These are phyloP conservation scores for Colletotrichum aenigma DNA, from an alignment of 2,329 filamentous ascomycete species.

Conservation along the genomic window DNA sequence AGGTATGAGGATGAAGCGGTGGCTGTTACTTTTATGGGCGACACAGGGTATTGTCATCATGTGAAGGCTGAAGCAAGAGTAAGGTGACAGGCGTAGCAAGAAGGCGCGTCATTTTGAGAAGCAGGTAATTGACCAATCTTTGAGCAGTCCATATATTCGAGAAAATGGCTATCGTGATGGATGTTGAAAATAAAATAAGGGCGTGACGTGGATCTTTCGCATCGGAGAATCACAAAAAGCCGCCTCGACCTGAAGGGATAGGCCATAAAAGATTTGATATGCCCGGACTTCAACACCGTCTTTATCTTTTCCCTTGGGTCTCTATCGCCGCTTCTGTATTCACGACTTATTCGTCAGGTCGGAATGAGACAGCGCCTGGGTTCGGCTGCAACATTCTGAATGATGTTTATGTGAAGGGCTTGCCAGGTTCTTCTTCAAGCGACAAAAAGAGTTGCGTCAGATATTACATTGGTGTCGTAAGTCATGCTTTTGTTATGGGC, in stretches of 20 bases:
- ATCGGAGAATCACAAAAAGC: neutral
- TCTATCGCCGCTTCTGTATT: neutral
- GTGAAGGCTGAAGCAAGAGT: neutral
- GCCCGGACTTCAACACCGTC: rapidly evolving
- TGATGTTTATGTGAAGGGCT: rapidly evolving
- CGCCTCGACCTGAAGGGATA: rapidly evolving
- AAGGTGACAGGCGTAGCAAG: neutral
- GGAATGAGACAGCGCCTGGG: neutral
- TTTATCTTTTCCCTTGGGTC: rapidly evolving
- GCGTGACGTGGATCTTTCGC: neutral
- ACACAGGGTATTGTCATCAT: neutral
- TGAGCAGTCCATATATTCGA: neutral
- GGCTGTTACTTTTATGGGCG: neutral
- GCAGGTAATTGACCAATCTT: neutral
- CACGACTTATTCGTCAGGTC: rapidly evolving
- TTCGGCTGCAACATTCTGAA: rapidly evolving
- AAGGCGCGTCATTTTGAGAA: neutral
- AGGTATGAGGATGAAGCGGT: neutral
- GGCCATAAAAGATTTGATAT: neutral
- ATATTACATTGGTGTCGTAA: no score
- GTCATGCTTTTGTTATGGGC: rapidly evolving
- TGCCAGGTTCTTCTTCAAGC: neutral
- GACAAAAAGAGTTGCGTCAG: no score
- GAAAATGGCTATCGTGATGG: rapidly evolving
- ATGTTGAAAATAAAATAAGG: rapidly evolving